Evolutionary conservation across 805 yeast species (phyloP).

Genomic region (Saturnispora quitensis): DNA sequence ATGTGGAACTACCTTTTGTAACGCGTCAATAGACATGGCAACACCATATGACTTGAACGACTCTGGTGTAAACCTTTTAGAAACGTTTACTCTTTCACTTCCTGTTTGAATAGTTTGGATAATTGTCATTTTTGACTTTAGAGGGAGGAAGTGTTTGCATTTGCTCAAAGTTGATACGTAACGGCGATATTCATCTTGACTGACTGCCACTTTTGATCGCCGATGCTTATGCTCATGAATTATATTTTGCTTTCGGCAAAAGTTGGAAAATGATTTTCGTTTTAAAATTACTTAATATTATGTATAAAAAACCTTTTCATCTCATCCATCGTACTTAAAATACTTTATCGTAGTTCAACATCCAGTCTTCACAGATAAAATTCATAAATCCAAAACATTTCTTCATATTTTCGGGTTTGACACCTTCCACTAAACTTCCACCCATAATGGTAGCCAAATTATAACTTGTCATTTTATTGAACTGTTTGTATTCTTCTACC

Average conservation of each 20-base stretch:
- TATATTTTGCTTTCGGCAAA: background rate
- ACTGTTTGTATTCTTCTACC: slow-evolving; percentile 56
- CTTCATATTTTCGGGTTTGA: slow-evolving; percentile 37
- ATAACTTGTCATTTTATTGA: slow-evolving; percentile 80
- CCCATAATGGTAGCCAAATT: slow-evolving; percentile 87
- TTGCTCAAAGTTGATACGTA: background rate
- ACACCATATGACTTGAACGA: slow-evolving; percentile 64
- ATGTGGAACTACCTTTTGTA: slow-evolving; percentile 37
- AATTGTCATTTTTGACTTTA: background rate
- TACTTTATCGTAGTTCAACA: slow-evolving; percentile 33
- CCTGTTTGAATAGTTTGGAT: background rate
- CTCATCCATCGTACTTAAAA: slow-evolving; percentile 17
- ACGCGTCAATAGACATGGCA: slow-evolving; percentile 70
- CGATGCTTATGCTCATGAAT: background rate
- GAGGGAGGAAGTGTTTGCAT: background rate
- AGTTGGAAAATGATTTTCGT: background rate
- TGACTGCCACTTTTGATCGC: background rate
- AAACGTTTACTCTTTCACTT: background rate
- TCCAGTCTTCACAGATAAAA: slow-evolving; percentile 41
- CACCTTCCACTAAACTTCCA: slow-evolving; percentile 50
- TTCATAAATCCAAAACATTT: slow-evolving; percentile 48
- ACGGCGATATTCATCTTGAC: background rate
- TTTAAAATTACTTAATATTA: background rate
- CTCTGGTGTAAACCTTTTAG: slow-evolving; percentile 56
- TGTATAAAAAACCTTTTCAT: background rate